Conservation (phyloP, 805 yeast species). For the Candida sakaeoensis region DNA sequence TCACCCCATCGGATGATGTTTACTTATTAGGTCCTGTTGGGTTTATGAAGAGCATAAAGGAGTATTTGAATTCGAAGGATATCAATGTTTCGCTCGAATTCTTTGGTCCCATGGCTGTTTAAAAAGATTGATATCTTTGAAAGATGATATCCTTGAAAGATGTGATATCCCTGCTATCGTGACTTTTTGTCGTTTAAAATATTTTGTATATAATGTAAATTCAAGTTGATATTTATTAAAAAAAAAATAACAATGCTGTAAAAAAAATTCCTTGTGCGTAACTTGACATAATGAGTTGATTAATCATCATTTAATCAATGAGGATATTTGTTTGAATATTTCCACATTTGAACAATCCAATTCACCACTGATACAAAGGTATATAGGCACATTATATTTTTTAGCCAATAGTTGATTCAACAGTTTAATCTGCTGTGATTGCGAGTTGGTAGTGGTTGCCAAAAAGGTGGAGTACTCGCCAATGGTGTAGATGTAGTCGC, state of each 20-base stretch:
- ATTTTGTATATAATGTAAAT: slow-evolving; percentile 3
- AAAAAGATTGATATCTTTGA: too few species aligned
- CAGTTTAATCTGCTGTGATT: slow-evolving; percentile 13
- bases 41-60: slow-evolving; percentile 27
- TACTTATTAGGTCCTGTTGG: slow-evolving; percentile 34
- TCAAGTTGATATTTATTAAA: not conserved
- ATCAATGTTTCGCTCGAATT: slow-evolving; percentile 23
- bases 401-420: slow-evolving; percentile 22
- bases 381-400: slow-evolving; percentile 25
- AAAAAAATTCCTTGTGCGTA: too few species aligned
- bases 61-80: slow-evolving; percentile 17
- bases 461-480: slow-evolving; percentile 20
- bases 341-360: slow-evolving; percentile 8
- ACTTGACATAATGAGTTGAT: not conserved
- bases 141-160: too few species aligned
- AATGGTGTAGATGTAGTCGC: slow-evolving; percentile 31
- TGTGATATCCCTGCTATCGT: too few species aligned
- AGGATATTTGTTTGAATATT: slow-evolving; percentile 5
- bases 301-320: not conserved
- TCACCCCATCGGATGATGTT: slow-evolving; percentile 16
- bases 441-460: slow-evolving; percentile 12
- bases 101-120: slow-evolving; percentile 31
- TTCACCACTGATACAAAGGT: slow-evolving; percentile 21
- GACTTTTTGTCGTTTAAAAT: slow-evolving; percentile 17
- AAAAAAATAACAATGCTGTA: not conserved